phyloP scores from a whole-genome alignment of 2,329 filamentous ascomycete species.

The Pochonia chlamydosporia region DNA sequence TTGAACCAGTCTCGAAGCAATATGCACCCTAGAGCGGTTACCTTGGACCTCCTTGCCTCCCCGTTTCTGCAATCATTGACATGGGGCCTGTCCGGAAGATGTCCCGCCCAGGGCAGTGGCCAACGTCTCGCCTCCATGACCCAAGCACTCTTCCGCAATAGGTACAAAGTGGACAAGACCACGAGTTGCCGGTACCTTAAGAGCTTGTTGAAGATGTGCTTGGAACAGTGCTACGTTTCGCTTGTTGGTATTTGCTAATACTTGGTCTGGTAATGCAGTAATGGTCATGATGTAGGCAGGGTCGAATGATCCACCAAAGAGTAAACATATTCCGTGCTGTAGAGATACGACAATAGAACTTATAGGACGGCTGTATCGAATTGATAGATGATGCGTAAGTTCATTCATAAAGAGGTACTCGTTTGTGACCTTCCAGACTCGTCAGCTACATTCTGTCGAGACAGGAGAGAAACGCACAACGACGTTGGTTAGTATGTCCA shows the following conservation, averaged over 20 bases:
- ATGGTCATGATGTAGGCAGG: conserved; percentile 76
- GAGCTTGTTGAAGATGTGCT: conserved; percentile 63
- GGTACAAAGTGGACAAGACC: conserved; percentile 70
- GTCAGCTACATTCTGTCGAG: not conserved
- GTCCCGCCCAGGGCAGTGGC: conserved; percentile 44
- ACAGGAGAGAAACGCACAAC: conserved; percentile 11
- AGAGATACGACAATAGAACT: conserved; percentile 69
- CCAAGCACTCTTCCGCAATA: conserved; percentile 65
- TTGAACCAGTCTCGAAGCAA: not conserved
- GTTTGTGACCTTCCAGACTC: conserved; percentile 57
- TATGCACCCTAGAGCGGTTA: not conserved
- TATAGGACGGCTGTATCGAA: conserved; percentile 68
- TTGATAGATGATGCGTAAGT: conserved; percentile 66
- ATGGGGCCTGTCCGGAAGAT: not conserved
- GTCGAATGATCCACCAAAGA: conserved; percentile 69
- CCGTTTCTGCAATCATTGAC: not conserved
- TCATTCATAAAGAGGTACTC: conserved; percentile 70
- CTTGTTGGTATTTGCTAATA: conserved; percentile 72
- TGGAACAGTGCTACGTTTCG: conserved; percentile 75
- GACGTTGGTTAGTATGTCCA: conserved; percentile 25
- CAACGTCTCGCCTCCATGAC: conserved; percentile 64
- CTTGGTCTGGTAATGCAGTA: conserved; percentile 60
- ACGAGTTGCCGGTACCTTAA: conserved; percentile 59
- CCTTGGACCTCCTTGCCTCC: not conserved
- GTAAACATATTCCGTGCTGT: conserved; percentile 68